A percentile compares a stretch with the other conserved stretches of the same genome.
phyloP scores from a whole-genome alignment of 2,329 filamentous ascomycete genomes.

The Beauveria bassiana region DNA sequence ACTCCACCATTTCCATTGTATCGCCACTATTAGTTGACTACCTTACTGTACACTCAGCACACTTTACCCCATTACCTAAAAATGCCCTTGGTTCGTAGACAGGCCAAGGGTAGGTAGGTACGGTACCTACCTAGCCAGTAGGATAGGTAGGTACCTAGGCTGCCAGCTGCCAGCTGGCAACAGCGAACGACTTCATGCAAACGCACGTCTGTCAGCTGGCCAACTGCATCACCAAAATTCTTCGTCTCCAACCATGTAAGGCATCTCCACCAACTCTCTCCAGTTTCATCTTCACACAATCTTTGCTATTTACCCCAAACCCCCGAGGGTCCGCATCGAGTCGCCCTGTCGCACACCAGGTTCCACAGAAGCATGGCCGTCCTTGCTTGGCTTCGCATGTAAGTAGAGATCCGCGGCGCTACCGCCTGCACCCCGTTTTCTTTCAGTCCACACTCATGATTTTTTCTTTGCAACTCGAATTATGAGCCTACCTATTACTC shows the following conservation, averaged over 20 bases:
- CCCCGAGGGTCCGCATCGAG: neutral
- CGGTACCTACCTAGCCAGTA: neutral
- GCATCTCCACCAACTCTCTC: neutral
- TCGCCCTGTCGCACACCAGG: neutral
- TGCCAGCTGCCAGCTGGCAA: neutral
- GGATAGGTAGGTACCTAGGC: neutral
- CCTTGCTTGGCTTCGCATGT: constrained; percentile 3
- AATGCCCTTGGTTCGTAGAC: too few species aligned
- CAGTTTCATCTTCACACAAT: neutral
- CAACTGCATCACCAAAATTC: neutral
- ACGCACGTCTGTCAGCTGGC: neutral
- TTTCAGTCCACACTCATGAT: neutral
- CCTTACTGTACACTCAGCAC: too few species aligned
- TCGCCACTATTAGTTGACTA: too few species aligned
- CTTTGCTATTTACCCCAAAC: neutral
- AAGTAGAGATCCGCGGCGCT: neutral
- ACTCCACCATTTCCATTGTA: neutral
- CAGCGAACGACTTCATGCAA: neutral
- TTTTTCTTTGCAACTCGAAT: neutral
- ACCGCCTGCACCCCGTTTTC: neutral
- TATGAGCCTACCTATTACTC: neutral
- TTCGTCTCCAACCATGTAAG: neutral
- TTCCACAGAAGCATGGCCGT: constrained; percentile 4
- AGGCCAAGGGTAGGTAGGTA: neutral
- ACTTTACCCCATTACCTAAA: neutral